Base-by-base conservation (phyloP, 495 filamentous ascomycete species). In the Eremomyces bilateralis region DNA sequence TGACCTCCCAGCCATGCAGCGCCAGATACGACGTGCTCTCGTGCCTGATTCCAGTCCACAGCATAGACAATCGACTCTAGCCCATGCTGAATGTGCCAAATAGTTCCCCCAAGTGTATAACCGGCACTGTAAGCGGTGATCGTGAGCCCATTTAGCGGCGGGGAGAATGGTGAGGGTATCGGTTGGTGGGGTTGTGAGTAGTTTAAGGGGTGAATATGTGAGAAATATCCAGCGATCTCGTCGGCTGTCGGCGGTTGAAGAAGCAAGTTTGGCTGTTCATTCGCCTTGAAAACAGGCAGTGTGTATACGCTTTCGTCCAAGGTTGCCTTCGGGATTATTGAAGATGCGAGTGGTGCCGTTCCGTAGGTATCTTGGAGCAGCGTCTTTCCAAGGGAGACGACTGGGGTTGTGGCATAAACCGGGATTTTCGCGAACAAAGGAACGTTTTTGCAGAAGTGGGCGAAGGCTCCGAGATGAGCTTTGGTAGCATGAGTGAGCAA, bases 71-170 rank as follows among this genome's bases (percentile, higher is more conserved):
- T 88, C 1, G 82, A 91, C 50, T 99, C 88, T 50, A 94, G 65
- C 1, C 83, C 83, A 60, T 95, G 83, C 38, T 93, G 88, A 41
- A 99, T 82, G 48, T 95, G 85, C 88, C 88, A 99, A 55, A 99
- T 92, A 18, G 88, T 92, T 39, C 88, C 88, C 45, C 88, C 88
- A 0, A 95, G 68, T 0, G 84, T 92, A 50, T 93, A 85, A 20
- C 88, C 90, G 19, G 88, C 82, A 60, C 83, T 88, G 57, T 95
- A 95, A 2, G 88, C 88, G 4, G 88, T 94, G 35, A 99, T 78
- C 1, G 80, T 92, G 13, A 99, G 71, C n/a, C 82, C 83, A 41
- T 82, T 77, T 12, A 92, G 57, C 3, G 83, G 77, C 13, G 83
- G 81, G 2, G 82, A 88, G 51, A 81, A 88, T 0, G 80, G 73